Conservation (phyloP, 129 eudicot genomes). For the Tagetes patula region DNA sequence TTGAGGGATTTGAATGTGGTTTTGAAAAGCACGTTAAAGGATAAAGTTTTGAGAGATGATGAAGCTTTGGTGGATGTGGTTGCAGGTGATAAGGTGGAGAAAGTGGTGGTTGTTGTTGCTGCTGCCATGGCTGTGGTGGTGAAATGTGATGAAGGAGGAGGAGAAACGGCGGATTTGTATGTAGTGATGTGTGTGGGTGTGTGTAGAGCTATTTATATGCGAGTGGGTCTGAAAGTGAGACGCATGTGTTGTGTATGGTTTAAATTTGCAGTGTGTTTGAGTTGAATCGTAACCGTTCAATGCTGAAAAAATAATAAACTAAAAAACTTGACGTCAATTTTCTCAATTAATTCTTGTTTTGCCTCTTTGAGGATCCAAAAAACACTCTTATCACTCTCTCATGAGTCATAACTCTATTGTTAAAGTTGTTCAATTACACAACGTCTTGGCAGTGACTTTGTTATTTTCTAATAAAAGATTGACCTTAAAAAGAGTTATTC, state of each 20-base stretch:
- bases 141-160: constrained; percentile 4
- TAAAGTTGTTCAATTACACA: too few relatives aligned
- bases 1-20: constrained; percentile 36
- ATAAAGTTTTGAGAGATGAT: constrained; percentile 32
- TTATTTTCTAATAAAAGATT: too few relatives aligned
- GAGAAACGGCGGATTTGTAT: not conserved
- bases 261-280: not conserved
- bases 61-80: constrained; percentile 24
- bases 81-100: constrained; percentile 29
- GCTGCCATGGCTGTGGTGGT: constrained; percentile 20
- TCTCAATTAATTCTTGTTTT: too few relatives aligned
- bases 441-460: too few relatives aligned
- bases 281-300: not conserved
- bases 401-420: too few relatives aligned
- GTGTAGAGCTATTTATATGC: constrained; percentile 1
- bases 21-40: constrained; percentile 38
- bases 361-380: too few relatives aligned
- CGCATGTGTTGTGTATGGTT: not conserved
- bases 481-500: too few relatives aligned
- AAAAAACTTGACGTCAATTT: too few relatives aligned
- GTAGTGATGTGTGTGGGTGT: not conserved
- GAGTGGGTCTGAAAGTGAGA: not conserved
- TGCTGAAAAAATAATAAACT: not conserved
- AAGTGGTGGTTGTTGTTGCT: constrained; percentile 8
- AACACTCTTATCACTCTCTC: too few relatives aligned